Base-by-base conservation (phyloP, 2,329 filamentous ascomycete species). In the Sporothrix mexicana region DNA sequence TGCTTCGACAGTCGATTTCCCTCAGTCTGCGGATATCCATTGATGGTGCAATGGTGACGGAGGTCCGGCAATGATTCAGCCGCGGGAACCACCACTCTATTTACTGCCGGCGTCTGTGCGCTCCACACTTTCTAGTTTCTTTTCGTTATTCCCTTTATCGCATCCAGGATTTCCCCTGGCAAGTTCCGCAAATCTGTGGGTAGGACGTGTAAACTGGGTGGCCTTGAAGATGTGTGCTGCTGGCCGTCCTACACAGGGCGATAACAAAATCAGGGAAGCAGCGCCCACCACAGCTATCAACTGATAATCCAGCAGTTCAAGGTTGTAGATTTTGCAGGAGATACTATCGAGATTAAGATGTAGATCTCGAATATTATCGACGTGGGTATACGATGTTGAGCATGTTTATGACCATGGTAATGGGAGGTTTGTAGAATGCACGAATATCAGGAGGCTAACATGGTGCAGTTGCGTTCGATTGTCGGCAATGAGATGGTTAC, bases 51-150 rank as follows among this genome's bases (percentile, higher is more conserved):
- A 23, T 55, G 20, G 20, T 4, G n/a, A 64, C 59, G 59, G 36
- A 64, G 17, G 17, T 64, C 59, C 59, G 59, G 59, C 7, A 43
- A 20, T 64, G 59, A 36, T 45, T 64, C 36, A 64, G 59, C 59
- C 59, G 59, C 59, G 41, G 17, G 36, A 3, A 23, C 3, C 17
- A 45, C 36, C n/a, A 64, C 36, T 64, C 20, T 64, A 45, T 64
- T 64, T 23, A 43, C 59, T 43, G 17, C 59, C 59, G n/a, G 36
- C n/a, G 30, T 61, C 23, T 20, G 12, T 61, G 57, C n/a, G 30
- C 12, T 41, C 57, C 10, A 12, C 17, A 12, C 59, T 23, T 53
- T 8, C n/a, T n/a, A n/a, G n/a, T n/a, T n/a, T n/a, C n/a, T n/a
- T n/a, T n/a, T n/a, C n/a, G n/a, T n/a, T n/a, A n/a, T n/a, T n/a